phyloP scores from a whole-genome alignment of 2,329 filamentous ascomycete species.

The Cryphonectria parasitica region DNA sequence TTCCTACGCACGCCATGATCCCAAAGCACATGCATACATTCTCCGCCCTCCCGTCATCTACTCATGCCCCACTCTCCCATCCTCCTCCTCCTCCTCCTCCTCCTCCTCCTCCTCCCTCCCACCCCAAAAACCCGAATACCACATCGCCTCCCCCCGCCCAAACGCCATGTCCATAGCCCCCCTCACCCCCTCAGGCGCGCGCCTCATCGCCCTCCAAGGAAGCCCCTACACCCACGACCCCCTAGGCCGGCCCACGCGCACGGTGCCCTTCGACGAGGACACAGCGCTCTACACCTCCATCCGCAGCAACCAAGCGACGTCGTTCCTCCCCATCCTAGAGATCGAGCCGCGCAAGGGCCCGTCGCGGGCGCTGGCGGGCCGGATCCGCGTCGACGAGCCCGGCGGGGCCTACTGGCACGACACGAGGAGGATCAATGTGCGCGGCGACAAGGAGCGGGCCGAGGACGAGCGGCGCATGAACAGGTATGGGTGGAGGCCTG shows the following conservation, averaged over 20 bases:
- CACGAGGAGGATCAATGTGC: neutral
- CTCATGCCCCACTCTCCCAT: neutral
- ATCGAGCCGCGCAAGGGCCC: neutral
- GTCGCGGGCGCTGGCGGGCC: neutral
- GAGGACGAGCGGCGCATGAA: neutral
- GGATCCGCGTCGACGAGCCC: neutral
- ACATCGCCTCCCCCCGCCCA: neutral
- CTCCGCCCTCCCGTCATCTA: neutral
- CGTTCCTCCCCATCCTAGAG: neutral
- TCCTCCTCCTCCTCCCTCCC: too few species aligned
- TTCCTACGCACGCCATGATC: neutral
- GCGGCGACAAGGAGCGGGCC: neutral
- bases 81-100: neutral
- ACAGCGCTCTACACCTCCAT: neutral
- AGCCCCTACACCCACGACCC: neutral
- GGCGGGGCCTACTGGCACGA: neutral
- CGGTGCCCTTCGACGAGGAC: neutral
- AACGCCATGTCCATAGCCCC: neutral
- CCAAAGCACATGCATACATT: neutral
- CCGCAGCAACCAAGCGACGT: too few species aligned
- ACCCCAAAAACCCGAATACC: neutral
- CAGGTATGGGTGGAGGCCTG: neutral
- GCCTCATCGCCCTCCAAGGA: neutral
- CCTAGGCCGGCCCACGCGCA: neutral
- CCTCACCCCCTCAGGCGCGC: neutral